A percentile compares a stretch with the other conserved stretches of the same genome.
phyloP scores from a whole-genome alignment of 306 rosid genomes.

The Cicer arietinum region DNA sequence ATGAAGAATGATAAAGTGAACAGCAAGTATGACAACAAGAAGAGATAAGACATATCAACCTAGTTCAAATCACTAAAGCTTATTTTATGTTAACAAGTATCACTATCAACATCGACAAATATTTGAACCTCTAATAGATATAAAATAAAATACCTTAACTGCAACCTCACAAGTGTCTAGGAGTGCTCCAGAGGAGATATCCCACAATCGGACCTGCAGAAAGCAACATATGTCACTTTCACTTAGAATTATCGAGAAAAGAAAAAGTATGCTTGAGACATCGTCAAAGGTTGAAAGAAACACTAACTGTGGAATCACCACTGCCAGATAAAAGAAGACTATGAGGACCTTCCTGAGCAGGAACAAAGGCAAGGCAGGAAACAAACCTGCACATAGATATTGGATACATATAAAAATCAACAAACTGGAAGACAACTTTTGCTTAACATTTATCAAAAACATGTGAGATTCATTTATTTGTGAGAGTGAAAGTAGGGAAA shows the following conservation, averaged over 20 bases:
- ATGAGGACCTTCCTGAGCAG: slow-evolving; percentile 59
- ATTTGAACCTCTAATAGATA: slow-evolving; percentile 17
- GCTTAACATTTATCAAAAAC: slow-evolving; percentile 3
- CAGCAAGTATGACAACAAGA: slow-evolving; percentile 24
- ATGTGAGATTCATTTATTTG: slow-evolving; percentile 33
- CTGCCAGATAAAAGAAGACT: slow-evolving; percentile 87
- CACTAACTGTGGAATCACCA: slow-evolving; percentile 88
- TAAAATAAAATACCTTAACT: slow-evolving; percentile 61
- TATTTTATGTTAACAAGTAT: slow-evolving; percentile 27
- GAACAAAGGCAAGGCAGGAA: slow-evolving; percentile 76
- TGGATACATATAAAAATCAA: slow-evolving; percentile 8
- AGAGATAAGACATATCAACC: slow-evolving; percentile 1
- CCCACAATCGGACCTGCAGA: slow-evolving; percentile 88
- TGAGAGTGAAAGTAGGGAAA: slow-evolving; percentile 22
- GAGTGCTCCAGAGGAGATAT: slow-evolving; percentile 73
- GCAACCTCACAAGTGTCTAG: slow-evolving; percentile 78
- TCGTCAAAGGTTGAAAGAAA: slow-evolving; percentile 32
- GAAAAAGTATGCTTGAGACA: slow-evolving; percentile 28
- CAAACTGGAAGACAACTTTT: slow-evolving; percentile 12
- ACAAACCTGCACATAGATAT: slow-evolving; percentile 67
- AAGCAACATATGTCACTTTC: slow-evolving; percentile 27
- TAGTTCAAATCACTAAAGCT: slow-evolving; percentile 27
- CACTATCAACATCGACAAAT: background rate
- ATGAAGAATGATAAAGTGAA: slow-evolving; percentile 47
- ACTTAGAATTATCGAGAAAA: slow-evolving; percentile 33